Evolutionary conservation across 768 basidiomycete species (phyloP).

Genomic region (Amanita exitialis): DNA sequence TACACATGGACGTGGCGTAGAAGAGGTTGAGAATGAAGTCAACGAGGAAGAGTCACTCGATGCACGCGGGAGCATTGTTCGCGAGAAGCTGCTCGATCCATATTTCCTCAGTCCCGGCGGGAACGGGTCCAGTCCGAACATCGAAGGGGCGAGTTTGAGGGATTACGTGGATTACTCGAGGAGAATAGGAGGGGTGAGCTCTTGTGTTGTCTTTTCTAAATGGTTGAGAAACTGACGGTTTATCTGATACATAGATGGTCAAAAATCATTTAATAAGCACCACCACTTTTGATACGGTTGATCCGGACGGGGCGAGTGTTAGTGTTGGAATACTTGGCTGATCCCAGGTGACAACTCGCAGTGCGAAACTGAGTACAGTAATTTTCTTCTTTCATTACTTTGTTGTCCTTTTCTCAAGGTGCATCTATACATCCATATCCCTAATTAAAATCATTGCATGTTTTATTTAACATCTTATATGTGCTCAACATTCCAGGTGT

Average conservation of each 20-base stretch:
- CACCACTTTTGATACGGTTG: slow-evolving; percentile 18
- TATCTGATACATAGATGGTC: slow-evolving; percentile 12
- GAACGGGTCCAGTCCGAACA: background rate
- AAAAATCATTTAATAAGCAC: slow-evolving; percentile 21
- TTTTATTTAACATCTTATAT: no score
- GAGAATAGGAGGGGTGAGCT: slow-evolving; percentile 23
- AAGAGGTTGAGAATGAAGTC: background rate
- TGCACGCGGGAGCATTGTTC: background rate
- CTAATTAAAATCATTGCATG: no score
- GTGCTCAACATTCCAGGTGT: no score
- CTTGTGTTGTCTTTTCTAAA: background rate
- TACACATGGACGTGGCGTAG: background rate
- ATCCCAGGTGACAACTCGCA: no score
- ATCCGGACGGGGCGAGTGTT: slow-evolving; percentile 3
- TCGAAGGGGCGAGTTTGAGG: slow-evolving; percentile 23
- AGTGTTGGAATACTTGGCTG: background rate
- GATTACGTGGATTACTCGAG: slow-evolving; percentile 31
- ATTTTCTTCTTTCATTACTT: no score
- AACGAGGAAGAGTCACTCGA: background rate
- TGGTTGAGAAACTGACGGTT: background rate
- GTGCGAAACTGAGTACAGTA: no score
- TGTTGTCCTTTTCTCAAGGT: no score
- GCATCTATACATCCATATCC: no score
- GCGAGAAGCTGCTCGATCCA: slow-evolving; percentile 2
- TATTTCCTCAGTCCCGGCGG: background rate